Conservation (phyloP, 345 rosid genomes). For the Cardiospermum halicacabum region DNA sequence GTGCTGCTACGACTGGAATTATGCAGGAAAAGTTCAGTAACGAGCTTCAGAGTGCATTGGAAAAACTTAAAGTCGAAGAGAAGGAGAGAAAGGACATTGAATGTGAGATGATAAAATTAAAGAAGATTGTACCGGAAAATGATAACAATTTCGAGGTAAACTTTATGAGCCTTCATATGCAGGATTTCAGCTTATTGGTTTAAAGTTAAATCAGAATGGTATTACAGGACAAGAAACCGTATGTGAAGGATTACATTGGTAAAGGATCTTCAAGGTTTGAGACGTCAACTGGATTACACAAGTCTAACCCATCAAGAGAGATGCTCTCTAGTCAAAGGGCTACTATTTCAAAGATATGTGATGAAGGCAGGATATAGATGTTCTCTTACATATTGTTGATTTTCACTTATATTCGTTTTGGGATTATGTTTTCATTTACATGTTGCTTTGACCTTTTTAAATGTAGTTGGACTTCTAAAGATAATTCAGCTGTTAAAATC, state of each 20-base stretch:
- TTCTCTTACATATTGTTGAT: background rate
- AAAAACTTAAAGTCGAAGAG: conserved; percentile 66
- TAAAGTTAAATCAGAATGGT: conserved; percentile 4
- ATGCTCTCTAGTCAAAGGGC: conserved; percentile 68
- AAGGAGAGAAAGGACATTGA: conserved; percentile 60
- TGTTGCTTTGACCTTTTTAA: conserved; percentile 16
- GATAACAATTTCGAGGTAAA: conserved; percentile 51
- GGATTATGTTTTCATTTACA: conserved; percentile 5
- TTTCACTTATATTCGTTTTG: background rate
- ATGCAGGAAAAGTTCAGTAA: conserved; percentile 52
- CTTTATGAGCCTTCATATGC: background rate
- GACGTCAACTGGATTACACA: conserved; percentile 34
- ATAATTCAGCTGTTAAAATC: conserved; percentile 69
- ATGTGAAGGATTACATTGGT: conserved; percentile 43
- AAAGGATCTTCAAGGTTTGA: conserved; percentile 45
- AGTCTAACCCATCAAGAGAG: conserved; percentile 54
- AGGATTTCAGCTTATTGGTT: conserved; percentile 1
- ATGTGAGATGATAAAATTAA: conserved; percentile 53
- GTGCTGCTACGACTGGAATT: background rate
- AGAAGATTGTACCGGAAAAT: conserved; percentile 49
- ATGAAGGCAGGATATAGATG: conserved; percentile 60
- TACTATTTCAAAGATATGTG: conserved; percentile 86
- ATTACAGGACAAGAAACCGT: conserved; percentile 47
- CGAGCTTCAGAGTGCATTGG: conserved; percentile 50
- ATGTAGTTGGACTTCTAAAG: conserved; percentile 82